Conservation (phyloP, 768 basidiomycete species). For the Rhizopogon vinicolor region DNA sequence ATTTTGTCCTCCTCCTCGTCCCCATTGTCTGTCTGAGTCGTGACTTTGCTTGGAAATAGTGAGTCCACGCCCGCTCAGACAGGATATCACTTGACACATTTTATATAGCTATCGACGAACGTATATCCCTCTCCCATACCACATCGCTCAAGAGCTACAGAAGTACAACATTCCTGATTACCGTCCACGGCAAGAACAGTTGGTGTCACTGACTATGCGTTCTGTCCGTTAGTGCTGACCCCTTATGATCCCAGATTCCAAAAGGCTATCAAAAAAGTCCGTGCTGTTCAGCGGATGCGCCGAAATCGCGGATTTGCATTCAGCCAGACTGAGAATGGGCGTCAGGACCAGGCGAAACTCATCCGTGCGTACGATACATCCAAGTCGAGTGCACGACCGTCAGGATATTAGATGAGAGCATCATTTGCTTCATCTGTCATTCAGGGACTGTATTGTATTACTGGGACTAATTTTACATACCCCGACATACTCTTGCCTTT, state of each 20-base stretch:
- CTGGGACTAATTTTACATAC: slow-evolving; percentile 4
- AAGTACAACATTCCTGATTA: slow-evolving; percentile 98
- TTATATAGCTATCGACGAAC: slow-evolving; percentile 80
- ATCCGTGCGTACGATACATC: slow-evolving; percentile 89
- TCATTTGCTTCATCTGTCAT: slow-evolving; percentile 1
- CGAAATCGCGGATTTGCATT: slow-evolving; percentile 97
- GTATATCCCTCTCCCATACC: slow-evolving; percentile 89
- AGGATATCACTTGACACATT: background rate
- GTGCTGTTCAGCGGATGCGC: slow-evolving; percentile 97
- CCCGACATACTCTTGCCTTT: background rate
- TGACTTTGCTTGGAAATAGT: slow-evolving; percentile 99
- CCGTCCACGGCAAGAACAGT: slow-evolving; percentile 96
- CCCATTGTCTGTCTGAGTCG: slow-evolving; percentile 82
- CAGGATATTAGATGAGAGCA: slow-evolving; percentile 54
- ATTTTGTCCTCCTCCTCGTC: slow-evolving; percentile 79
- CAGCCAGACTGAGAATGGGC: slow-evolving; percentile 89
- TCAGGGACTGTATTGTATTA: slow-evolving; percentile 6
- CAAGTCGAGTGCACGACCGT: slow-evolving; percentile 63
- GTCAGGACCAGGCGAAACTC: slow-evolving; percentile 82
- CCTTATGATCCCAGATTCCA: slow-evolving; percentile 63
- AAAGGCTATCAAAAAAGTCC: slow-evolving; percentile 99
- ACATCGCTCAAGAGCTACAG: slow-evolving; percentile 98
- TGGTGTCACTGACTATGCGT: slow-evolving; percentile 24
- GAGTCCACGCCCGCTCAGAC: slow-evolving; percentile 13
- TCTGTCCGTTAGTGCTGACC: slow-evolving; percentile 3